These are phyloP conservation scores for Gastrolobium villosum DNA, from an alignment of 306 rosid genomes.

Conservation along the genomic window DNA sequence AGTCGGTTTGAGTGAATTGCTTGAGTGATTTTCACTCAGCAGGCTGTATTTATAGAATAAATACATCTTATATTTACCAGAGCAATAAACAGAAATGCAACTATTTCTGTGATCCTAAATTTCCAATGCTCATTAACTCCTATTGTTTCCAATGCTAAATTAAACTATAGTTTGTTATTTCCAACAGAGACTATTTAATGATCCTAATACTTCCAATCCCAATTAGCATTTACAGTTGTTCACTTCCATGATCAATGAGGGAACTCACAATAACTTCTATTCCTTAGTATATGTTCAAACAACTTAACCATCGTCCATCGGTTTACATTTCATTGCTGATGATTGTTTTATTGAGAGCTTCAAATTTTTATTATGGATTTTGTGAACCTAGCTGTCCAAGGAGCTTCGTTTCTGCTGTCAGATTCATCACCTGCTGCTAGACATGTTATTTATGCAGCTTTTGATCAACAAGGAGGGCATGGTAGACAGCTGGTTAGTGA, in stretches of 20 bases:
- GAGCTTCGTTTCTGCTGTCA: slow-evolving; percentile 73
- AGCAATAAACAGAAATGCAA: no score
- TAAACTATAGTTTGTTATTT: neutral
- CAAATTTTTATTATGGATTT: slow-evolving; percentile 37
- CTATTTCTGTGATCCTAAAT: no score
- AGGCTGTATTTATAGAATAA: no score
- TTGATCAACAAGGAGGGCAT: slow-evolving; percentile 81
- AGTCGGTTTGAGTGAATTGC: no score
- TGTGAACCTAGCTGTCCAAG: slow-evolving; percentile 64
- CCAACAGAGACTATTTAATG: neutral
- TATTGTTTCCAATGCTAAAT: no score
- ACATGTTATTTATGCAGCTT: slow-evolving; percentile 76
- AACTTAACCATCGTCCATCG: neutral
- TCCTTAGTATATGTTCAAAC: slow-evolving; percentile 13
- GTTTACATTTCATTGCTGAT: slow-evolving; percentile 5
- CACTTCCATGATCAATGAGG: neutral
- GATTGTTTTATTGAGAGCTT: slow-evolving; percentile 35
- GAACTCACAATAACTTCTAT: neutral
- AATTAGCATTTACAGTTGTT: neutral
- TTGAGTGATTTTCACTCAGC: no score
- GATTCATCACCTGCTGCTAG: slow-evolving; percentile 75
- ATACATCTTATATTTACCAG: no score
- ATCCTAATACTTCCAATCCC: neutral
- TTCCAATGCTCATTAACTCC: no score
- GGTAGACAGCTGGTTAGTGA: slow-evolving; percentile 88